Evolutionary conservation across 257 asterid species (phyloP), one percentile per base, ranked within the genome.

Genomic region (Striga asiatica): DNA sequence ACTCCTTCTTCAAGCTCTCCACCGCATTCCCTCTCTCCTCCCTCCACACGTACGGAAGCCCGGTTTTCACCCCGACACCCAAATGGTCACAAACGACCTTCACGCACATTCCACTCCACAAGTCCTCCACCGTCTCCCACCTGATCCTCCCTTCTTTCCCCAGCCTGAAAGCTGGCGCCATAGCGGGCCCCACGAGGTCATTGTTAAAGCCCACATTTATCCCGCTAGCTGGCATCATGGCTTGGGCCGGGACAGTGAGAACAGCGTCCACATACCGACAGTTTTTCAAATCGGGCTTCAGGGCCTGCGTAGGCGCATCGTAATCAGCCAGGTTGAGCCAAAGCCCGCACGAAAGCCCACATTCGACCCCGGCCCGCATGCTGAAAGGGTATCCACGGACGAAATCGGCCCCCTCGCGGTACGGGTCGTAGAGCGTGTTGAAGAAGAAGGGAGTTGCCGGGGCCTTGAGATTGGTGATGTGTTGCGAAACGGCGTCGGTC

Each of bases 371-470:
- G 28, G 45, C 77, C 28, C 97, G 69, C 76, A 89, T 61, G 80
- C 97, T 89, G 68, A 89, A 89, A 2, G 97, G 97, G 62, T 89
- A 89, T 25, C 97, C 97, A 21, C 97, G 85, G 49, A 85, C 97
- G 62, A 89, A 89, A 71, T 89, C 96, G 1, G 95, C 27, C 35
- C 97, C 97, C 62, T 88, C 63, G 19, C 82, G 65, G 48, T 28
- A 88, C 37, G 97, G 97, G 61, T 84, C 97, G 35, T 88, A 88
- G 13, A 88, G 82, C 2, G 97, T 88, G 60, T 84, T 88, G 47
- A 88, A 88, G 93, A 88, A 88, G 74, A 83, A 89, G 2, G 97
- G 97, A 2, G 97, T 85, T 45, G 97, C 97, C 6, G 97, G 97
- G 50, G 82, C 78, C 0, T 69, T 41, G 20, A 89, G 94, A 66